phyloP scores from a whole-genome alignment of 1,139 yeast genomes.

The Komagataea norvegica region DNA sequence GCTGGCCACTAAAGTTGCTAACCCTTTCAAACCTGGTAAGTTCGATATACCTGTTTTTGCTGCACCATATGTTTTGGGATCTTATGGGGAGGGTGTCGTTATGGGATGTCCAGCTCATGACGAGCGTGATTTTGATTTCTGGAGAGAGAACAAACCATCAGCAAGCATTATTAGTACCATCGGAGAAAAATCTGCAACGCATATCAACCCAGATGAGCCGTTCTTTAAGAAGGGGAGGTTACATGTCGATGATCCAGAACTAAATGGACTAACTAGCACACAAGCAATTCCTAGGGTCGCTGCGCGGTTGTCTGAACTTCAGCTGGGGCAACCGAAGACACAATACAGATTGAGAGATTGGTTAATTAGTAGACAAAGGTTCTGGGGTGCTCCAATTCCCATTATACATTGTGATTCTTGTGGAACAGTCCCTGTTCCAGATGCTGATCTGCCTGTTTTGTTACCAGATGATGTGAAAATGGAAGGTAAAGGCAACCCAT shows the following conservation, averaged over 20 bases:
- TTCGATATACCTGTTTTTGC: constrained; percentile 67
- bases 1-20: constrained; percentile 44
- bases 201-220: constrained; percentile 31
- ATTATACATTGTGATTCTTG: constrained; percentile 80
- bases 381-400: constrained; percentile 99
- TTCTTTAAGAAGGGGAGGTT: constrained; percentile 54
- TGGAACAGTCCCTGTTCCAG: constrained; percentile 91
- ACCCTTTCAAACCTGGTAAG: constrained; percentile 48
- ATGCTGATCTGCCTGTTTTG: constrained; percentile 71
- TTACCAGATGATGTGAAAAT: constrained; percentile 58
- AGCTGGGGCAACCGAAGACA: constrained; percentile 44
- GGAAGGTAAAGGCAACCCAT: constrained; percentile 63
- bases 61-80: constrained; percentile 83
- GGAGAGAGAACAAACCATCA: constrained; percentile 58
- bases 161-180: constrained; percentile 41
- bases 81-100: constrained; percentile 88
- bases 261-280: constrained; percentile 42
- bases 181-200: constrained; percentile 8
- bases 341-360: constrained; percentile 80
- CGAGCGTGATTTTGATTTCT: constrained; percentile 72
- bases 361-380: constrained; percentile 90
- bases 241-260: constrained; percentile 45
- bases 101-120: constrained; percentile 99
- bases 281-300: constrained; percentile 53
- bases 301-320: constrained; percentile 34